phyloP scores from a whole-genome alignment of 805 yeast species.

The Diddensiella transvaalensis region DNA sequence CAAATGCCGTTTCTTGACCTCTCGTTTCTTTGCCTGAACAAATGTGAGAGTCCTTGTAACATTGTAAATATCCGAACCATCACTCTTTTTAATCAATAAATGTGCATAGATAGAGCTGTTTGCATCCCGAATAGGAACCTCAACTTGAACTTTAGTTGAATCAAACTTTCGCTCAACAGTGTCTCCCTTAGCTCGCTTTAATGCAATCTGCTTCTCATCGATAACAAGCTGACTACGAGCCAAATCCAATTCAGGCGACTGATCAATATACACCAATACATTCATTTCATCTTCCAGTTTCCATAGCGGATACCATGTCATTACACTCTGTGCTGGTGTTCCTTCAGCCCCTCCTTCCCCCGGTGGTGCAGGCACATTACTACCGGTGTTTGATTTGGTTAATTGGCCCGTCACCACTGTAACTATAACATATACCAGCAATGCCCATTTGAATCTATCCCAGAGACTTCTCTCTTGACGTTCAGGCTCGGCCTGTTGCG shows the following conservation, averaged over 20 bases:
- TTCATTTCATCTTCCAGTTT: neutral
- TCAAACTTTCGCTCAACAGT: neutral
- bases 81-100: constrained; percentile 15
- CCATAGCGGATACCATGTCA: constrained; percentile 6
- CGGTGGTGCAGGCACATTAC: neutral
- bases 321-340: neutral
- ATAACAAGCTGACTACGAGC: neutral
- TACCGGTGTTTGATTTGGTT: neutral
- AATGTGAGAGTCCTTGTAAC: constrained; percentile 27
- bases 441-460: neutral
- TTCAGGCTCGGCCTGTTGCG: neutral
- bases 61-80: constrained; percentile 21
- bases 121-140: neutral
- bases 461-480: neutral
- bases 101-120: constrained; percentile 39
- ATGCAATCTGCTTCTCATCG: neutral
- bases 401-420: neutral
- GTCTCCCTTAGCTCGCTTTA: neutral
- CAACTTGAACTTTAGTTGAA: neutral
- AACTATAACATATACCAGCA: neutral
- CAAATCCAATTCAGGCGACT: neutral
- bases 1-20: constrained; percentile 30
- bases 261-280: neutral
- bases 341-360: neutral
- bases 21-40: constrained; percentile 31